Base-by-base conservation (phyloP, 1,284 basidiomycete genomes). In the Pyrrhoderma noxium region DNA sequence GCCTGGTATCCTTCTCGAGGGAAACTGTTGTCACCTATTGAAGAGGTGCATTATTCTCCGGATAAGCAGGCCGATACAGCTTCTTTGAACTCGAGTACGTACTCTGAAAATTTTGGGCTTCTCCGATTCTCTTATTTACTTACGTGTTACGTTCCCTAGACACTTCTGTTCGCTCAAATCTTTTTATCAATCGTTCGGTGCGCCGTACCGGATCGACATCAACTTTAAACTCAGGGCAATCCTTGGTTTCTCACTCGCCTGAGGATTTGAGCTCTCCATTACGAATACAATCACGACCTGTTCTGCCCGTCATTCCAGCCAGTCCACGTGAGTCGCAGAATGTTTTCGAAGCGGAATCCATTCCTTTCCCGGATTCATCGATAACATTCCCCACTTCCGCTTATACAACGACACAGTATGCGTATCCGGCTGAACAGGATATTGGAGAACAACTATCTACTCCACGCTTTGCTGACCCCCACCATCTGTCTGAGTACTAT, bases 311-410 rank as follows among this genome's bases (percentile, higher is more conserved):
- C 35, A 56, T 56, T 19, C 54, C 54, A 7, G 54, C 51, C 16
- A 56, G 54, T 31, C 54, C 54, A 13, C 54, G 54, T 19, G 54
- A 48, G 34, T 56, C 54, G 21, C 53, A 54, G 35, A 55, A 55
- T 31, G 53, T 55, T 2, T 50, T 46, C 25, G 52, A 54, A 14
- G 42, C 44, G 14, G 52, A 54, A 14, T 45, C 49, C 2, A 35
- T 39, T 11, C 9, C 43, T 9, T 21, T 40, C 8, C 35, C 43
- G 13, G 52, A 49, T 7, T 22, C 39, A 11, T n/a, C 39, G 3
- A 27, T 44, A 21, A 51, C 37, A 18, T 47, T 45, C 19, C 53
- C 53, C 14, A 41, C 47, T 38, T n/a, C 41, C 8, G 36, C 42
- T 38, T 49, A 45, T 7, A 37, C 35, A 16, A 37, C 35, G 16